Evolutionary conservation across 1,284 basidiomycete genomes (phyloP), one percentile per base, ranked within the genome.

Genomic region (Volvariella volvacea): DNA sequence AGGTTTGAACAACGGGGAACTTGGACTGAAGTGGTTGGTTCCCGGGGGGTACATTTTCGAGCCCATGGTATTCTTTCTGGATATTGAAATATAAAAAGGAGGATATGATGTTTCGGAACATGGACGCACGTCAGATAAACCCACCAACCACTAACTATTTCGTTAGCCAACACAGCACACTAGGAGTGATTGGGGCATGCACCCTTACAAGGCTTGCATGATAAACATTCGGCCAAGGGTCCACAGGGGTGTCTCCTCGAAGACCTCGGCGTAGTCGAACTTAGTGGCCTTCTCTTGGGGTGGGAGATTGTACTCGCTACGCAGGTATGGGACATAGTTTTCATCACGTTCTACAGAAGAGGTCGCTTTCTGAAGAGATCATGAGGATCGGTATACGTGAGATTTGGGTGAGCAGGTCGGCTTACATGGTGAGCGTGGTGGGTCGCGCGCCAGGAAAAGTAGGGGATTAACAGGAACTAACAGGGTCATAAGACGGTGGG

Each of bases 181-280:
- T n/a, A n/a, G 36, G 17, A 9, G 14, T 8, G 36, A 38, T 10
- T 22, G 30, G n/a, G 16, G 7, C 1, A 39, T 28, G 25, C 6
- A 28, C 4, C 56, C 66, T 52, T 71, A 68, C 55, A 74, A 67
- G 56, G 55, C 60, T 52, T 84, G 72, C 72, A 87, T 85, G 39
- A 83, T 60, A 40, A 87, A 53, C 59, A 87, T 68, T 53, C 79
- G 70, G 54, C 62, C 57, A 41, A 86, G 60, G 33, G 80, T 79
- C 62, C 71, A 80, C 12, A 88, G 55, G 1, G 88, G 88, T 16
- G 88, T 86, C 63, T 92, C 76, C 48, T 75, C 74, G 45, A 78
- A 72, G 10, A 71, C 61, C 45, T 77, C 74, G 15, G 65, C 63
- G 51, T 76, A 76, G 55, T 76, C 71, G 14, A 66, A 60, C 25